A percentile compares a stretch with the other conserved stretches of the same genome.
These are phyloP conservation scores for Hibiscus trionum DNA, from an alignment of 345 rosid genomes.

Conservation along the genomic window DNA sequence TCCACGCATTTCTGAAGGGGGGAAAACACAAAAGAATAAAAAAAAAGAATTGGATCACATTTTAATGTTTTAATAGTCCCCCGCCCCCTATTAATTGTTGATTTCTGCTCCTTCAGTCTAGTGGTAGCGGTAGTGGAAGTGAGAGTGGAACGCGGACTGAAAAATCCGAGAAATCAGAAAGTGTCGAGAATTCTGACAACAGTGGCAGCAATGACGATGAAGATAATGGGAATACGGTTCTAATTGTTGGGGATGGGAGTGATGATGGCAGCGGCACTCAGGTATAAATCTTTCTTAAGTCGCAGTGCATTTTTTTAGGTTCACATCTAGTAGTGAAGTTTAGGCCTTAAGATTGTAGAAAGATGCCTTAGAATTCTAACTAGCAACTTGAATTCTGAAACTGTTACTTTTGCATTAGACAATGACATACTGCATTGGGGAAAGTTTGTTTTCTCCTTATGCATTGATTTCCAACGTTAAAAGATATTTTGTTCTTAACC, in stretches of 20 bases:
- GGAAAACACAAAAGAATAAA: not conserved
- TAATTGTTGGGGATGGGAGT: conserved; percentile 35
- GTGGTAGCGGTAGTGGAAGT: conserved; percentile 34
- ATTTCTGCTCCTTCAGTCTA: conserved; percentile 24
- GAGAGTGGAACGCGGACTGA: conserved; percentile 34
- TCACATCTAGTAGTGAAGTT: not conserved
- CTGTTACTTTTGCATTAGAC: not conserved
- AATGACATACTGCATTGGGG: no score
- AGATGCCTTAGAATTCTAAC: not conserved
- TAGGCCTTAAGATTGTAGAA: not conserved
- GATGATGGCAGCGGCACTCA: conserved; percentile 45
- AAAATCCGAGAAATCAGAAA: conserved; percentile 30
- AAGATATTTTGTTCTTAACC: no score
- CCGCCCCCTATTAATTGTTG: not conserved
- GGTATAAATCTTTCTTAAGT: conserved; percentile 24
- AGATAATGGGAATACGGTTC: conserved; percentile 26
- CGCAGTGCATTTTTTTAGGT: not conserved
- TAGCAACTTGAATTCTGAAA: not conserved
- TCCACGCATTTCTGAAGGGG: no score
- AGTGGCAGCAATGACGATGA: conserved; percentile 26
- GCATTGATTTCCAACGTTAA: not conserved
- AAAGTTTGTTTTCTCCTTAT: not conserved
- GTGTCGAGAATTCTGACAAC: conserved; percentile 25
- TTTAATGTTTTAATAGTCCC: conserved; percentile 12
- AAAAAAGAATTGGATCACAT: not conserved